These are phyloP conservation scores for Ormosia semicastrata DNA, from an alignment of 306 rosid species.

Conservation along the genomic window DNA sequence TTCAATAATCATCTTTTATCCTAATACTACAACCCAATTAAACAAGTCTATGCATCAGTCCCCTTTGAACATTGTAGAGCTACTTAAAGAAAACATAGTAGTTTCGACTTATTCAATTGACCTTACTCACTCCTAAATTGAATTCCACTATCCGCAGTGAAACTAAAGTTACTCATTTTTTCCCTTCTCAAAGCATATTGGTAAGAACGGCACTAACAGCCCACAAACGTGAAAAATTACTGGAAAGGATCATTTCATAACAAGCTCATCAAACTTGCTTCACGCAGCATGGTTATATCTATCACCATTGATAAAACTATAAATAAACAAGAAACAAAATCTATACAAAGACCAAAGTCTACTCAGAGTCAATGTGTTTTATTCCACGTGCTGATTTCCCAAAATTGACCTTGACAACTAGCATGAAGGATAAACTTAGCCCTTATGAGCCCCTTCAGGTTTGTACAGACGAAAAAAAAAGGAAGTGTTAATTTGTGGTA, in stretches of 20 bases:
- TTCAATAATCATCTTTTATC: neutral
- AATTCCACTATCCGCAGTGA: neutral
- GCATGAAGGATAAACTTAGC: constrained; percentile 17
- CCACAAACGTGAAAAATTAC: neutral
- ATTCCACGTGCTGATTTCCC: constrained; percentile 40
- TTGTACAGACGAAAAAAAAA: constrained; percentile 41
- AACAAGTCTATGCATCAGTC: neutral
- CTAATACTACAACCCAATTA: neutral
- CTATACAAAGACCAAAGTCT: constrained; percentile 25
- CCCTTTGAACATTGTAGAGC: neutral
- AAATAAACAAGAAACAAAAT: neutral
- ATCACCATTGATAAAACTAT: constrained; percentile 13
- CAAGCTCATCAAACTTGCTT: neutral
- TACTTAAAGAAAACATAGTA: neutral
- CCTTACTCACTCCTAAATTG: neutral
- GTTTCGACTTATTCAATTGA: neutral
- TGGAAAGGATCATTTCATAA: neutral
- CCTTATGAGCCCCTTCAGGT: constrained; percentile 45
- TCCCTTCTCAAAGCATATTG: neutral
- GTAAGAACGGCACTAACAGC: neutral
- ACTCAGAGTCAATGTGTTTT: constrained; percentile 34
- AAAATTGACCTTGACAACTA: constrained; percentile 18
- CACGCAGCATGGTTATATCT: neutral
- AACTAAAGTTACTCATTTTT: neutral
- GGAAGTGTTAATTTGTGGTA: neutral